phyloP scores from a whole-genome alignment of 192 early-diverging fungal genomes.

The Coemansia erecta region DNA sequence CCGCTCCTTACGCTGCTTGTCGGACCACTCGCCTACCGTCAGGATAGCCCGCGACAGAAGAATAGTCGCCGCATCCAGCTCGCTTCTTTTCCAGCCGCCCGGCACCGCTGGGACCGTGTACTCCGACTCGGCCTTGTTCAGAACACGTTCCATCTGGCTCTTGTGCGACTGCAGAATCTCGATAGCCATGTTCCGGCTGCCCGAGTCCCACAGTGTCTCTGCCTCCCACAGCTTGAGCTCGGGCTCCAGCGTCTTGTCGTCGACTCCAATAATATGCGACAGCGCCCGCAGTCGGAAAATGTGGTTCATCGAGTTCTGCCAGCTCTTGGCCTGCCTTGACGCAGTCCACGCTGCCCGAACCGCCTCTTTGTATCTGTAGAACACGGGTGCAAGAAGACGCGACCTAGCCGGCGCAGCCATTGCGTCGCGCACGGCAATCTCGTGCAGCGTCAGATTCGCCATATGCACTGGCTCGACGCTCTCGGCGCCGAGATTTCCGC shows the following conservation, averaged over 20 bases:
- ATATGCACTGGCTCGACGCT: conserved; percentile 21
- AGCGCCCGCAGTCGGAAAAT: conserved; percentile 34
- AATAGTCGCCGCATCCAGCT: conserved; percentile 32
- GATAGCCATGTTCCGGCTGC: conserved; percentile 29
- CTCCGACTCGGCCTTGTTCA: conserved; percentile 7
- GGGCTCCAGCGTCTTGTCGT: conserved; percentile 14
- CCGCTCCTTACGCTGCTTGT: conserved; percentile 38
- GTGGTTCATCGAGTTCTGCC: conserved; percentile 48
- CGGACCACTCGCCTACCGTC: conserved; percentile 48
- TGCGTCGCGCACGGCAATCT: conserved; percentile 28
- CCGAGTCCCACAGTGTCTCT: conserved; percentile 49
- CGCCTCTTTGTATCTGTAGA: conserved; percentile 28
- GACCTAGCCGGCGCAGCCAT: not conserved
- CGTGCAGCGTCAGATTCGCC: conserved; percentile 39
- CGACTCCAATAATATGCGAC: not conserved
- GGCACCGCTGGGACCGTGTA: not conserved
- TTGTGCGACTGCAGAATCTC: conserved; percentile 43
- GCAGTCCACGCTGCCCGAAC: conserved; percentile 31
- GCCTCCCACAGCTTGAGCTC: conserved; percentile 51
- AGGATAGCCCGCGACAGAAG: conserved; percentile 38
- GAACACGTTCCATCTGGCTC: conserved; percentile 13
- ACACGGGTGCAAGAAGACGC: not conserved
- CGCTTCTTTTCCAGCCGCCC: conserved; percentile 11
- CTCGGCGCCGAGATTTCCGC: conserved; percentile 11
- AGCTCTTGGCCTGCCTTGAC: conserved; percentile 30